These are phyloP conservation scores for Ogataea sp. DNA, from an alignment of 805 yeast species.

Conservation along the genomic window DNA sequence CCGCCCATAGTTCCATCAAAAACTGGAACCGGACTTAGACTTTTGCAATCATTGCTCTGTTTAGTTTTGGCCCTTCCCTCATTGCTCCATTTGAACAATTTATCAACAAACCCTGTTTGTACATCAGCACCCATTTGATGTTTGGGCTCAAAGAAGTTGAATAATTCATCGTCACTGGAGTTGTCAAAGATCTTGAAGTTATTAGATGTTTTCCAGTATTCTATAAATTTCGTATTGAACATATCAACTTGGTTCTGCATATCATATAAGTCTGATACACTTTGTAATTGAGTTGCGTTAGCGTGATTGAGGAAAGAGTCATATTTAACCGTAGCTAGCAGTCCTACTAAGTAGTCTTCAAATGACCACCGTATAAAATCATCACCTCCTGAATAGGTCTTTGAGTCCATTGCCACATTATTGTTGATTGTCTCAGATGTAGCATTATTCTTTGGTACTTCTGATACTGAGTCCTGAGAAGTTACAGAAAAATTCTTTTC, in stretches of 20 bases:
- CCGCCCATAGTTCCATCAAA: too few species aligned
- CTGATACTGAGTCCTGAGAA: too few species aligned
- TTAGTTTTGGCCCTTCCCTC: background rate
- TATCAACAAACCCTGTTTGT: background rate
- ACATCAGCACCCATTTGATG: conserved; percentile 16
- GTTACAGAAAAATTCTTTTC: conserved; percentile 23
- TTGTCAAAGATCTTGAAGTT: conserved; percentile 47
- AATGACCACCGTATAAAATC: conserved; percentile 83
- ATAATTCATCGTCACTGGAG: conserved; percentile 61
- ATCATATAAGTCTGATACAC: conserved; percentile 9
- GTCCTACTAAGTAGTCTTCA: conserved; percentile 80
- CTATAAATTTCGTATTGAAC: conserved; percentile 31
- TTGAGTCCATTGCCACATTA: conserved; percentile 32
- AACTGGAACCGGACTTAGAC: too few species aligned
- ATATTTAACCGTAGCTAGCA: conserved; percentile 67
- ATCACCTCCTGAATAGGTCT: conserved; percentile 58
- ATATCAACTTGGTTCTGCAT: conserved; percentile 13
- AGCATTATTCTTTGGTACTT: too few species aligned
- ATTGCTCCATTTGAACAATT: conserved; percentile 7
- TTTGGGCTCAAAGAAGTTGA: conserved; percentile 31
- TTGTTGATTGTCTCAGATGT: conserved; percentile 17
- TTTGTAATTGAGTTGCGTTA: conserved; percentile 28
- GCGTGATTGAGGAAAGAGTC: conserved; percentile 41
- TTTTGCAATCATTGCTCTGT: background rate
- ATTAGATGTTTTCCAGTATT: conserved; percentile 44